Evolutionary conservation across 2,329 filamentous ascomycete genomes (phyloP).

Genomic region (Penicillium sp.): DNA sequence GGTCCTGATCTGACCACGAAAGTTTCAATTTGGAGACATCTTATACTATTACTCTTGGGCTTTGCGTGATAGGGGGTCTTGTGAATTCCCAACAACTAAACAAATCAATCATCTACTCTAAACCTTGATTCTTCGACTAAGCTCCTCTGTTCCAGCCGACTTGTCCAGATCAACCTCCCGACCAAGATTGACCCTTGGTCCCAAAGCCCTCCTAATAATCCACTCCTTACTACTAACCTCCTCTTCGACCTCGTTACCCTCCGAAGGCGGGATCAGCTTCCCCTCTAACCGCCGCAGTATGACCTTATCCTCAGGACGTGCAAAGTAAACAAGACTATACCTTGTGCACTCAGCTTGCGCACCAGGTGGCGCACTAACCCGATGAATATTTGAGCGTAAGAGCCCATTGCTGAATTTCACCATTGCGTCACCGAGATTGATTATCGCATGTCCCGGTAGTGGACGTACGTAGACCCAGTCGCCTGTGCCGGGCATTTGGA

Average conservation of each 20-base stretch:
- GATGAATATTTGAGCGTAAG: slow-evolving; percentile 46
- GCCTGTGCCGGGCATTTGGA: slow-evolving; percentile 43
- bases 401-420: slow-evolving; percentile 46
- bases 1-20: too few relatives aligned
- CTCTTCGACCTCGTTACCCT: slow-evolving; percentile 33
- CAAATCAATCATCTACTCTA: too few relatives aligned
- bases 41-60: too few relatives aligned
- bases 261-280: slow-evolving; percentile 33
- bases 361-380: slow-evolving; percentile 52
- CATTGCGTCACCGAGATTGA: slow-evolving; percentile 48
- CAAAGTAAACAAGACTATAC: slow-evolving; percentile 58
- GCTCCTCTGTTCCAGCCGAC: slow-evolving; percentile 34
- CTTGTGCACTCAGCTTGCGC: slow-evolving; percentile 46
- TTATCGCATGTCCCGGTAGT: slow-evolving; percentile 47
- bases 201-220: slow-evolving; percentile 42
- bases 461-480: slow-evolving; percentile 57
- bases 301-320: slow-evolving; percentile 52
- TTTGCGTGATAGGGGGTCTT: too few relatives aligned
- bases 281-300: slow-evolving; percentile 42
- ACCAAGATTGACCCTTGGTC: slow-evolving; percentile 30
- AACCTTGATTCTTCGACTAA: slow-evolving; percentile 28
- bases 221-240: slow-evolving; percentile 44
- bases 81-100: too few relatives aligned
- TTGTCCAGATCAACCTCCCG: slow-evolving; percentile 34
- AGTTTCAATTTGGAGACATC: too few relatives aligned